These are phyloP conservation scores for Penicillium bialowiezense DNA, from an alignment of 495 filamentous ascomycete genomes.

Conservation along the genomic window DNA sequence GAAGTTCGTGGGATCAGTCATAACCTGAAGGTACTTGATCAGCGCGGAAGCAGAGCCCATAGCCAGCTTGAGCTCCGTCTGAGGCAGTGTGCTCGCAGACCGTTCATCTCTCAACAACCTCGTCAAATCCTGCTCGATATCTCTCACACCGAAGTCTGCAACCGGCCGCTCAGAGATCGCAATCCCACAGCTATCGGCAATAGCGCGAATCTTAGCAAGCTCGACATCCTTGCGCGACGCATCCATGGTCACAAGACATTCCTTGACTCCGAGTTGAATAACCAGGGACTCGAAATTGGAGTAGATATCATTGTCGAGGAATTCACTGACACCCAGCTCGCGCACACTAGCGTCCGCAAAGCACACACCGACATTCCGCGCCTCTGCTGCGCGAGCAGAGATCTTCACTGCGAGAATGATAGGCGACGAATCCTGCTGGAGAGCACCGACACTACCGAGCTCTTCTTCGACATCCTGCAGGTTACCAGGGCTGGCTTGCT, in stretches of 20 bases:
- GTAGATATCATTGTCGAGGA: constrained; percentile 96
- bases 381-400: constrained; percentile 78
- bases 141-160: constrained; percentile 80
- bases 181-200: constrained; percentile 89
- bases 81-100: constrained; percentile 69
- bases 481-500: constrained; percentile 93
- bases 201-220: constrained; percentile 78
- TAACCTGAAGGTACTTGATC: constrained; percentile 91
- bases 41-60: constrained; percentile 94
- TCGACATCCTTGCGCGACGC: constrained; percentile 80
- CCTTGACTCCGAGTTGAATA: constrained; percentile 93
- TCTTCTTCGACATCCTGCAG: constrained; percentile 97
- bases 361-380: constrained; percentile 86
- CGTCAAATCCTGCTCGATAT: constrained; percentile 94
- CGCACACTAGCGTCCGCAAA: constrained; percentile 97
- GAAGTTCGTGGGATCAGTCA: constrained; percentile 91
- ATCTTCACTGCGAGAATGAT: constrained; percentile 95
- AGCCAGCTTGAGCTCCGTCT: constrained; percentile 91
- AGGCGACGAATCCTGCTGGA: constrained; percentile 79
- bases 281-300: constrained; percentile 96
- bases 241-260: constrained; percentile 81
- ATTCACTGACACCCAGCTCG: constrained; percentile 95
- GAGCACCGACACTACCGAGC: constrained; percentile 58
- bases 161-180: constrained; percentile 75
- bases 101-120: constrained; percentile 82